These are phyloP conservation scores for Astrocystis sublimbata DNA, from an alignment of 495 filamentous ascomycete species.

Conservation along the genomic window DNA sequence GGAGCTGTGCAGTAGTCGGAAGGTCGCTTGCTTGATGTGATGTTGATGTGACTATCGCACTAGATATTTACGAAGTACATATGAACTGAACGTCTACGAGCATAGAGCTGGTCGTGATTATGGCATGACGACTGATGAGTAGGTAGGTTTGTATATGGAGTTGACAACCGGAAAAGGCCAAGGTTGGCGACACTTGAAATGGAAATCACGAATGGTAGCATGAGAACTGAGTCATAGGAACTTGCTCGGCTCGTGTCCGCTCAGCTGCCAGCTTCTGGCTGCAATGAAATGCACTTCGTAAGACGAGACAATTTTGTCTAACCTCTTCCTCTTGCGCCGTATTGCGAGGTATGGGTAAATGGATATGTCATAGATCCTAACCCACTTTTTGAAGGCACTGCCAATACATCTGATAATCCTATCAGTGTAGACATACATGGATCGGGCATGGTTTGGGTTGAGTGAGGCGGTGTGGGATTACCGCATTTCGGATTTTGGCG, in stretches of 20 bases:
- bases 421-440: no score
- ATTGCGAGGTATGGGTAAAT: neutral
- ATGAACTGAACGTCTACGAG: neutral
- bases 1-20: constrained; percentile 85
- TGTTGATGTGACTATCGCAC: neutral
- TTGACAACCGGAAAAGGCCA: neutral
- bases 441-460: no score
- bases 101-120: neutral
- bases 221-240: neutral
- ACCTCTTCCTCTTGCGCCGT: neutral
- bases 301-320: neutral
- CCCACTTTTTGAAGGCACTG: neutral
- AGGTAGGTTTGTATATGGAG: neutral
- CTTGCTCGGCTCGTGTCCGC: neutral
- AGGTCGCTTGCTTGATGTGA: constrained; percentile 91
- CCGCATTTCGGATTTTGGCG: neutral
- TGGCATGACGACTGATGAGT: neutral
- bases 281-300: constrained; percentile 7
- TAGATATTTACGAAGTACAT: no score
- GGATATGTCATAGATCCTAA: neutral
- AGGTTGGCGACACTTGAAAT: neutral
- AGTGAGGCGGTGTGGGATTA: neutral
- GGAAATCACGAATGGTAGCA: neutral
- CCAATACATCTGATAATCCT: neutral
- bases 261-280: neutral